Evolutionary conservation across 2,329 filamentous ascomycete species (phyloP), one percentile per base, ranked within the genome.

Genomic region (Colletotrichum coccodes): DNA sequence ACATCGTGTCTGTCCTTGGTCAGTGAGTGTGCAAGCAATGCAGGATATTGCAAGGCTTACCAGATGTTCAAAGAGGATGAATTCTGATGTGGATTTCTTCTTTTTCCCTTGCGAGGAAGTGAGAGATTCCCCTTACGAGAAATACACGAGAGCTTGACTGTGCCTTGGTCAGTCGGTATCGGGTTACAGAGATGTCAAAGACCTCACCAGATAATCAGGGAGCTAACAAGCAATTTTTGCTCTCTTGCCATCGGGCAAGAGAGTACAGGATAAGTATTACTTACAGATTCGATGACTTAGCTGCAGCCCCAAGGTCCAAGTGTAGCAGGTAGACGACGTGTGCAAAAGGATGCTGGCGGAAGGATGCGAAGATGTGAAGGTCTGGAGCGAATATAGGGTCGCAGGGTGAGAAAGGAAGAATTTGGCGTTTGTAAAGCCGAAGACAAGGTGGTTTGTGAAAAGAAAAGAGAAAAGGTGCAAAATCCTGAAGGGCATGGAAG

Each of bases 1-100:
- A 30, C 65, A 68, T 65, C 16, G 26, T 60, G 40, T n/a, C 40
- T 58, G 18, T 6, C 3, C 6, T 49, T 38, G 32, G 32, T 57
- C 21, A 57, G 52, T 42, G 4, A 32, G 14, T 5, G 11, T 52
- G 38, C 32, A 28, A 9, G n/a, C n/a, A 16, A 21, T 1, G 1
- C n/a, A 12, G 23, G 5, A 30, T 4, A n/a, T 12, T 21, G 2
- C 40, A 4, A 2, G 28, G 23, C 40, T 61, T 36, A 61, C 36
- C 30, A 26, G 57, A 49, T 30, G 6, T 18, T 40, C 16, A 28
- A 36, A 28, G 21, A 56, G 26, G 14, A 16, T 28, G 14, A 32
- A 46, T 16, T 18, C 21, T 34, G 34, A 32, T 14, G 4, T 7
- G 28, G n/a, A 32, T n/a, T 4, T 30, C 2, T 23, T 28, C 21